These are phyloP conservation scores for Geotrichum siamense DNA, from an alignment of 1,139 yeast species.

Conservation along the genomic window DNA sequence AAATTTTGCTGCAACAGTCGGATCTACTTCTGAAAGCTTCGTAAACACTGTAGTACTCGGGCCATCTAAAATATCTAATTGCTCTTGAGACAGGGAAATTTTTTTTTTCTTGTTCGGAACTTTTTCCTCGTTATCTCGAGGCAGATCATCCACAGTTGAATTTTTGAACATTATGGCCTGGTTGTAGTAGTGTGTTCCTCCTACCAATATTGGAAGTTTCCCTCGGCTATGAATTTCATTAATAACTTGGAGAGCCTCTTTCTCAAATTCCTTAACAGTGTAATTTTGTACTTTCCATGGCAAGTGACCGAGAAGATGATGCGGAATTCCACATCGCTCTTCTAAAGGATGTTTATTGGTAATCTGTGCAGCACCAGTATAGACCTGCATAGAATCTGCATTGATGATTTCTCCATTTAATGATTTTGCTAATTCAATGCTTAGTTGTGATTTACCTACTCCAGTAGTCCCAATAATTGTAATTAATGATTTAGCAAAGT, in stretches of 20 bases:
- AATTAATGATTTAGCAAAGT: conserved; percentile 34
- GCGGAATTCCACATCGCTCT: conserved; percentile 68
- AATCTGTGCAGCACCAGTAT: conserved; percentile 60
- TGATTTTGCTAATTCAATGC: conserved; percentile 69
- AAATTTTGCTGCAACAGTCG: conserved; percentile 66
- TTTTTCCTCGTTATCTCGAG: background rate
- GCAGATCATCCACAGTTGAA: conserved; percentile 39
- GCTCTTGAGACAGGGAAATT: conserved; percentile 30
- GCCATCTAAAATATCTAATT: conserved; percentile 44
- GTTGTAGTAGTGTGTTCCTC: conserved; percentile 92
- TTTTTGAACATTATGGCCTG: conserved; percentile 70
- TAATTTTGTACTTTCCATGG: conserved; percentile 69
- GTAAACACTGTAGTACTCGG: conserved; percentile 47
- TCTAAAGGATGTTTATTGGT: conserved; percentile 85
- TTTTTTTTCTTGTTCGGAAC: conserved; percentile 14
- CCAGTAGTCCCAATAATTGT: conserved; percentile 95
- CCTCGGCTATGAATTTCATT: conserved; percentile 60
- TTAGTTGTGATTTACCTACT: conserved; percentile 88
- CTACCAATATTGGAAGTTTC: conserved; percentile 80
- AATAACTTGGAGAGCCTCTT: conserved; percentile 53
- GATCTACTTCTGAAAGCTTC: conserved; percentile 52
- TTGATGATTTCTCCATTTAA: conserved; percentile 86
- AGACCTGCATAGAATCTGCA: conserved; percentile 97
- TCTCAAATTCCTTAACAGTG: conserved; percentile 69
- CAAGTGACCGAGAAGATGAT: conserved; percentile 82